A percentile compares a stretch with the other conserved stretches of the same genome.
Evolutionary conservation across 2,329 filamentous ascomycete species (phyloP).

Genomic region (Incumbomyces delicatus): DNA sequence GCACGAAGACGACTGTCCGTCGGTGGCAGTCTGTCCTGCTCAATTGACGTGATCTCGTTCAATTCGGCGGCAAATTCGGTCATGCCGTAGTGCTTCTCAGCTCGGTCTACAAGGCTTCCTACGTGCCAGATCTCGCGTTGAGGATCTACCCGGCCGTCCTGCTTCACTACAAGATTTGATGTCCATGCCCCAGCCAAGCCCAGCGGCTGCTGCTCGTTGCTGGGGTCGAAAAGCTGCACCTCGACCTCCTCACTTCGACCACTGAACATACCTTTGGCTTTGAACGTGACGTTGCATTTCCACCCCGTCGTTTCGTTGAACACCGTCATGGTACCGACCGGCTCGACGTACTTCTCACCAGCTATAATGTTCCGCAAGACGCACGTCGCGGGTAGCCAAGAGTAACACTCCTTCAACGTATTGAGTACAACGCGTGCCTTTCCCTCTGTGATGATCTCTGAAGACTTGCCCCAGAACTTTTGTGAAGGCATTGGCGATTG

Average conservation of each 20-base stretch:
- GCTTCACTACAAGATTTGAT: conserved; percentile 54
- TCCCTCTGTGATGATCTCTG: conserved; percentile 87
- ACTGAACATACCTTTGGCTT: conserved; percentile 92
- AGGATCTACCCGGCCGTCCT: conserved; percentile 49
- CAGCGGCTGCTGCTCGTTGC: conserved; percentile 56
- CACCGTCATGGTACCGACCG: conserved; percentile 80
- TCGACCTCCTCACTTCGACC: conserved; percentile 83
- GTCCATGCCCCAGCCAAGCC: conserved; percentile 82
- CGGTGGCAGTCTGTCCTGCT: conserved; percentile 61
- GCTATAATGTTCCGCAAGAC: conserved; percentile 95
- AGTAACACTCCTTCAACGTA: conserved; percentile 69
- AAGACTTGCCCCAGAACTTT: conserved; percentile 98
- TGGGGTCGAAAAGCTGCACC: conserved; percentile 59
- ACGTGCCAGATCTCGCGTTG: conserved; percentile 68
- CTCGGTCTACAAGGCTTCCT: conserved; percentile 67
- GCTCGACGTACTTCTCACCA: conserved; percentile 96
- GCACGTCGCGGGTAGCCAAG: conserved; percentile 77
- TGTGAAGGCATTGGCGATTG: conserved; percentile 83
- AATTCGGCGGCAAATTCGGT: conserved; percentile 76
- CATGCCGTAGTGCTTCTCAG: conserved; percentile 73
- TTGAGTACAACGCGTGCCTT: conserved; percentile 70
- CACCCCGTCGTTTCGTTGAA: conserved; percentile 73
- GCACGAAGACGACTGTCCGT: conserved; percentile 79
- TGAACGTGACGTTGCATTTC: conserved; percentile 82
- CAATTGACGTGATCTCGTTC: conserved; percentile 78